A percentile compares a stretch with the other conserved stretches of the same genome.
These are phyloP conservation scores for Claviceps sp. DNA, from an alignment of 2,329 filamentous ascomycete species.

Conservation along the genomic window DNA sequence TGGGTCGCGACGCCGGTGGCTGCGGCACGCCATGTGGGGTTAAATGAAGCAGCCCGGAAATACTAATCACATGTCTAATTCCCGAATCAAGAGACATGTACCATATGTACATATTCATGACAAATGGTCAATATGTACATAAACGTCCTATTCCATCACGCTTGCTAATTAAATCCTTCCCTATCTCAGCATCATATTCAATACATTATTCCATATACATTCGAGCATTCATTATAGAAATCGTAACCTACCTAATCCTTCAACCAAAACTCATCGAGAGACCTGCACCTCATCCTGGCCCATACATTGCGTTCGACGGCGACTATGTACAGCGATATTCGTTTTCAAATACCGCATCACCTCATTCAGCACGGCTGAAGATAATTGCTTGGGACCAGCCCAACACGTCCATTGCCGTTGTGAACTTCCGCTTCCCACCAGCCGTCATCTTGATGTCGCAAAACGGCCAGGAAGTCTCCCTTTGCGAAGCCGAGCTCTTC, in stretches of 20 bases:
- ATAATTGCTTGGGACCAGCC: constrained; percentile 57
- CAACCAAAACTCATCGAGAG: neutral
- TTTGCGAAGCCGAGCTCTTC: constrained; percentile 90
- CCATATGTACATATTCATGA: neutral
- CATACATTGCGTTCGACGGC: neutral
- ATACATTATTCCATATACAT: neutral
- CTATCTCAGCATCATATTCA: neutral
- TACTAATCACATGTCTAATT: too few relatives aligned
- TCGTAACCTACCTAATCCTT: neutral
- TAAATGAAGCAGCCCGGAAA: neutral
- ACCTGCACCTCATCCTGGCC: neutral
- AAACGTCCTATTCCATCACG: neutral
- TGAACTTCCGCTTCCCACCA: constrained; percentile 99
- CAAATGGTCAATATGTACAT: neutral
- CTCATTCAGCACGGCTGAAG: constrained; percentile 35
- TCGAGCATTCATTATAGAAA: neutral
- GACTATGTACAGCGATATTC: constrained; percentile 4
- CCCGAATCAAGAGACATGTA: too few relatives aligned
- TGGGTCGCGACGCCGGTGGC: neutral
- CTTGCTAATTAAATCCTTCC: neutral
- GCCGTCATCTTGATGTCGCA: constrained; percentile 88
- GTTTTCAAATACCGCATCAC: neutral
- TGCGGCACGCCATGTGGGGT: neutral
- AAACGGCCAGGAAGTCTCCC: constrained; percentile 77
- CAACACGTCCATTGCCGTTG: constrained; percentile 44